Evolutionary conservation across 495 filamentous ascomycete species (phyloP).

Genomic region (Penicillium chermesinum): DNA sequence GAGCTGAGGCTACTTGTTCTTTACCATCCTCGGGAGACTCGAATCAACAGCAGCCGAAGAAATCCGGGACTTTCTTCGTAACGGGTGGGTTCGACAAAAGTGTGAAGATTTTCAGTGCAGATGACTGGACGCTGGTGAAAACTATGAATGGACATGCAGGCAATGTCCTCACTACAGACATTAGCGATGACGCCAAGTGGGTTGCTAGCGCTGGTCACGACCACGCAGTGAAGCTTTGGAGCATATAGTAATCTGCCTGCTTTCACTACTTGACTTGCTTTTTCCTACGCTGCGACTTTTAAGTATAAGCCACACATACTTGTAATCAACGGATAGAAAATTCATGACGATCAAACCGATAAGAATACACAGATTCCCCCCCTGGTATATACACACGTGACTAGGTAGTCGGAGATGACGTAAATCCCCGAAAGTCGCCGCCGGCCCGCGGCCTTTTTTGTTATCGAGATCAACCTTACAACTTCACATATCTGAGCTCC

Average conservation of each 20-base stretch:
- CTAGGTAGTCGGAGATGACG: background rate
- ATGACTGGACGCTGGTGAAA: slow-evolving; percentile 91
- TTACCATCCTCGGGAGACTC: slow-evolving; percentile 54
- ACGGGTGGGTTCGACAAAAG: slow-evolving; percentile 90
- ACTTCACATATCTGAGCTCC: background rate
- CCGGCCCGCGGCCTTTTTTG: too few relatives aligned
- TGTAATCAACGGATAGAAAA: too few relatives aligned
- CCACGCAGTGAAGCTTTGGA: slow-evolving; percentile 94
- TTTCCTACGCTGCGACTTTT: too few relatives aligned
- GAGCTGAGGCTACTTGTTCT: slow-evolving; percentile 59
- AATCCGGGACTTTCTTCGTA: slow-evolving; percentile 84
- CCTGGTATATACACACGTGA: background rate
- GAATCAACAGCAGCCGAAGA: slow-evolving; percentile 56
- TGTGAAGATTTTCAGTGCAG: slow-evolving; percentile 90
- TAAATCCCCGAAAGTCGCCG: background rate
- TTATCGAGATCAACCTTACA: too few relatives aligned
- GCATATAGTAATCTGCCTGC: slow-evolving; percentile 65
- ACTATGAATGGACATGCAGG: slow-evolving; percentile 84
- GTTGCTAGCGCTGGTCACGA: slow-evolving; percentile 92
- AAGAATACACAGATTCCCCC: too few relatives aligned
- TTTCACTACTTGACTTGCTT: background rate
- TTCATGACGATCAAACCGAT: too few relatives aligned
- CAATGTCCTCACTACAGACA: slow-evolving; percentile 84
- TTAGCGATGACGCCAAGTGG: slow-evolving; percentile 79
- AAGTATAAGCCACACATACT: too few relatives aligned